A percentile compares a stretch with the other conserved stretches of the same genome.
Evolutionary conservation across 345 rosid genomes (phyloP).

Genomic region (Jatropha curcas): DNA sequence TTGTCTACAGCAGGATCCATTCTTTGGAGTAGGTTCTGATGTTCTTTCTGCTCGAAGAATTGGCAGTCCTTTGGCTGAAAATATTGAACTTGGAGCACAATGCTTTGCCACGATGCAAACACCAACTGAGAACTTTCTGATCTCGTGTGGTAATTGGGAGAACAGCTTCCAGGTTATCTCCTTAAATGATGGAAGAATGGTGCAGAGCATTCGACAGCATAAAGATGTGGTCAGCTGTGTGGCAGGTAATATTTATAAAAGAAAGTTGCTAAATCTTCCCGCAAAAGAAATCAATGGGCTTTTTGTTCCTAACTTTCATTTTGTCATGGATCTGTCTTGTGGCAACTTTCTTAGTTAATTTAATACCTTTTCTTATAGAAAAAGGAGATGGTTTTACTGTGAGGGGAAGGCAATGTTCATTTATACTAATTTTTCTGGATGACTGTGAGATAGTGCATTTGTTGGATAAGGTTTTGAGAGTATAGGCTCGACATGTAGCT

Average conservation of each 20-base stretch:
- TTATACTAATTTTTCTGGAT: background rate
- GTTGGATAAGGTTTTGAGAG: background rate
- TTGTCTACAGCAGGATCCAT: conserved; percentile 72
- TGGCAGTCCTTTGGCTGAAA: conserved; percentile 82
- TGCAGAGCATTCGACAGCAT: conserved; percentile 93
- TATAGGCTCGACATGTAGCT: background rate
- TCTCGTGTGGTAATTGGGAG: conserved; percentile 98
- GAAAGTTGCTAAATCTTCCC: background rate
- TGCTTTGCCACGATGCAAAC: conserved; percentile 76
- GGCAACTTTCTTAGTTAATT: background rate
- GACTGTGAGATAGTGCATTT: background rate
- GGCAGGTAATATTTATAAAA: conserved; percentile 62
- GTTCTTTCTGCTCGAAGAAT: conserved; percentile 81
- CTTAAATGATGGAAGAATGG: conserved; percentile 83
- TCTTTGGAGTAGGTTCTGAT: conserved; percentile 93
- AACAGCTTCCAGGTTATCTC: conserved; percentile 92
- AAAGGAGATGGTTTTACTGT: background rate
- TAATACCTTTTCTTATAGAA: background rate
- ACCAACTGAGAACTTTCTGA: conserved; percentile 71
- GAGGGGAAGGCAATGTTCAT: background rate
- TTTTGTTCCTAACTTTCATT: background rate
- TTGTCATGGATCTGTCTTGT: background rate
- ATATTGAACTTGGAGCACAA: conserved; percentile 78
- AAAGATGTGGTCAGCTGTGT: conserved; percentile 97
- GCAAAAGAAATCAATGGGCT: background rate